Base-by-base conservation (phyloP, 163 green algal genomes). In the Volvox carteri region DNA sequence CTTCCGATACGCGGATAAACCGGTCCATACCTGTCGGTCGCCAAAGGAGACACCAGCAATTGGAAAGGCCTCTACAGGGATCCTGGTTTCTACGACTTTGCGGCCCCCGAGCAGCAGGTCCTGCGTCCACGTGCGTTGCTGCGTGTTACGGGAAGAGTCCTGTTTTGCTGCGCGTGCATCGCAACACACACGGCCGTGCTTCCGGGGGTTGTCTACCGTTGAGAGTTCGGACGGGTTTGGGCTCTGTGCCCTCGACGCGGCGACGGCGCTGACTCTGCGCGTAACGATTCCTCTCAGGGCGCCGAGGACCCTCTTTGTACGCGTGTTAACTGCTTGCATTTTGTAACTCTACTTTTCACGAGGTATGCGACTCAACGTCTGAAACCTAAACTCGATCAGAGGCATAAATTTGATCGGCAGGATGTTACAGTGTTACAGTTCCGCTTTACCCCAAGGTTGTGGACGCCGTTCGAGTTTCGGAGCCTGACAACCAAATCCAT, bases 11-110 rank as follows among this genome's bases (percentile, higher is more conserved):
- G n/a, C n/a, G n/a, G n/a, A n/a, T n/a, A n/a, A n/a, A n/a, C n/a
- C n/a, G n/a, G n/a, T 60, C 25, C 39, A 30, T 58, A 73, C 83
- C 83, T 88, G 83, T 28, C 83, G 67, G 11, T 65, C 81, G 7
- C 56, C 67, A 19, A 88, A 88, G 0, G 83, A 81, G 6, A 88
- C 83, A 0, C 83, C 83, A 39, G 62, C 62, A 25, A 87, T 30
- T 1, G 62, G 12, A 21, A 78, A 72, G 3, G 7, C 35, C 1
- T 78, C 60, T 1, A 70, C 35, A 1, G n/a, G 12, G 30, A 74
- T 5, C 56, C 44, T 86, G 4, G n/a, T 18, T 23, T 86, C 78
- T 1, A 37, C 28, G 1, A n/a, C 44, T 25, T 41, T 50, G 42
- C 73, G 73, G 16, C 70, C 70, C 1, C 8, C 70, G 16, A 78